These are phyloP conservation scores for Apiospora pterosperma DNA, from an alignment of 2,329 filamentous ascomycete species.

Conservation along the genomic window DNA sequence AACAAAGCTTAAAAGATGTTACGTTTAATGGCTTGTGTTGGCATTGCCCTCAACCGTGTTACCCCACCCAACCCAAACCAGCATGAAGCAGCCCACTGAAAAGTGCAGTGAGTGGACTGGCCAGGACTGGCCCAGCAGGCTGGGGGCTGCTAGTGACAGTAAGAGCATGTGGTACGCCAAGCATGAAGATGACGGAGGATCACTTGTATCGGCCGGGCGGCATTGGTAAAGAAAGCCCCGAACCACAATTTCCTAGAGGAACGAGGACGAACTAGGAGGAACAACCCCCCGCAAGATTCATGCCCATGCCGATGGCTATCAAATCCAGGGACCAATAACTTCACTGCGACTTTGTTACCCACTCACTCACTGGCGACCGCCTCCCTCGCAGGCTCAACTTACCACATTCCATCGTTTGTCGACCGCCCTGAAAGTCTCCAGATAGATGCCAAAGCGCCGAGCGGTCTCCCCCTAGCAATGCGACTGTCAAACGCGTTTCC, in stretches of 20 bases:
- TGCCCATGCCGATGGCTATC: not conserved
- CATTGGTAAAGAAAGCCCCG: not conserved
- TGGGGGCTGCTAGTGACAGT: not conserved
- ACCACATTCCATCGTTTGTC: not conserved
- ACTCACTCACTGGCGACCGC: not conserved
- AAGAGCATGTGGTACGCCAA: constrained; percentile 1
- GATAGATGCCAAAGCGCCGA: not conserved
- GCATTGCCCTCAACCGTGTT: not conserved
- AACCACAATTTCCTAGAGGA: not conserved
- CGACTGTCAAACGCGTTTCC: not conserved
- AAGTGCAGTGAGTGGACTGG: no score
- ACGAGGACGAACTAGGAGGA: no score
- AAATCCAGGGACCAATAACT: not conserved
- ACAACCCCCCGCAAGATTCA: not conserved
- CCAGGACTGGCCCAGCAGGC: no score
- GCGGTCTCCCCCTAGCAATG: not conserved
- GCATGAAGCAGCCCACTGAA: no score
- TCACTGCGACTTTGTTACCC: not conserved
- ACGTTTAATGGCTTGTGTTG: not conserved
- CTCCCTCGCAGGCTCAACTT: not conserved
- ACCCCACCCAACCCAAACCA: not conserved
- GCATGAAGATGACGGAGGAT: not conserved
- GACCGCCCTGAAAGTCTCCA: not conserved
- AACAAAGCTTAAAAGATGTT: not conserved
- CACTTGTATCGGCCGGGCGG: not conserved